These are phyloP conservation scores for Amphicarpaea edgeworthii DNA, from an alignment of 306 rosid genomes.

Conservation along the genomic window DNA sequence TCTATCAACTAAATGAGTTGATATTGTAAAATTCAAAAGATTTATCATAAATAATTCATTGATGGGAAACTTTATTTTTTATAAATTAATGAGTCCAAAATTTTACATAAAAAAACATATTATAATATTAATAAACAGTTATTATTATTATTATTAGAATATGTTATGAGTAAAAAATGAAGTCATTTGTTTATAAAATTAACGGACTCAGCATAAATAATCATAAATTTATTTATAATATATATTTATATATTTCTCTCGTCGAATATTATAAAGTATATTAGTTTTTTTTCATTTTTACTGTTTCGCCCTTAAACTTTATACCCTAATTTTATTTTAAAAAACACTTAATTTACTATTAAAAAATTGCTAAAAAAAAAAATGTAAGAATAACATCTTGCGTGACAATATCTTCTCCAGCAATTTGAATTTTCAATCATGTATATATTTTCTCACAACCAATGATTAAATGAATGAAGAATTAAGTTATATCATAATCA, in stretches of 20 bases:
- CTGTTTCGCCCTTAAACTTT: neutral
- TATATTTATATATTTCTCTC: neutral
- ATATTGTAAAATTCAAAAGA: no score
- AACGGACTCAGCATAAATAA: neutral
- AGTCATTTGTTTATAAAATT: no score
- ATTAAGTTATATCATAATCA: neutral
- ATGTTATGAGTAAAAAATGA: no score
- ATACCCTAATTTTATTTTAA: neutral
- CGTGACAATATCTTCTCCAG: neutral
- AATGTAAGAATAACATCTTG: neutral
- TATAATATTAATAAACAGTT: no score
- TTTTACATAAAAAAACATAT: no score
- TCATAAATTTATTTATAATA: slow-evolving; percentile 4
- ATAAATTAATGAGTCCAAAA: no score
- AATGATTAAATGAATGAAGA: neutral
- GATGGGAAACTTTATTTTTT: no score
- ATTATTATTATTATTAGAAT: no score
- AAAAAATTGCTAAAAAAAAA: neutral
- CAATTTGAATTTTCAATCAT: neutral
- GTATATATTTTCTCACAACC: neutral
- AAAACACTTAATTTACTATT: neutral
- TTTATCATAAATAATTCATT: no score
- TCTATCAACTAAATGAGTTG: no score
- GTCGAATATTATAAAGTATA: neutral
- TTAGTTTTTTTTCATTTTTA: neutral